phyloP scores from a whole-genome alignment of 805 yeast genomes.

The Candida awuae region DNA sequence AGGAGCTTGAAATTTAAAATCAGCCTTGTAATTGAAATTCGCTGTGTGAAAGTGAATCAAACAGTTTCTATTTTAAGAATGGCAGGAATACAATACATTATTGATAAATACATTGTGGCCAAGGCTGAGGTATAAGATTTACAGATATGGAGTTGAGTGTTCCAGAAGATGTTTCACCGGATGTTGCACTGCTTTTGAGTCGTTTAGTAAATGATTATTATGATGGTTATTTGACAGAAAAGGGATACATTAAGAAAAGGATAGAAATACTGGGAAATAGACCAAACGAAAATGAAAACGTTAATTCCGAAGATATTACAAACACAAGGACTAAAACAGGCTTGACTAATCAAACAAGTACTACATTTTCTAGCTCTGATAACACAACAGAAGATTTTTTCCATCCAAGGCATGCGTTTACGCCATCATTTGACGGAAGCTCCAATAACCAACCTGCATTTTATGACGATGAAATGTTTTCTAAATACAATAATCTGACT shows the following conservation, averaged over 20 bases:
- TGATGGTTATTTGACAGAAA: slow-evolving; percentile 67
- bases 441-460: slow-evolving; percentile 10
- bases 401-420: slow-evolving; percentile 1
- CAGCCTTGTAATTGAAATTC: too few species aligned
- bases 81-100: too few species aligned
- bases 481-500: slow-evolving; percentile 5
- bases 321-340: not conserved
- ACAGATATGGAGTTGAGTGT: slow-evolving; percentile 41
- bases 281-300: not conserved
- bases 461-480: slow-evolving; percentile 7
- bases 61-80: too few species aligned
- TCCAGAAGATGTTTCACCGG: slow-evolving; percentile 35
- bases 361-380: slow-evolving; percentile 2
- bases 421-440: slow-evolving; percentile 9
- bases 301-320: not conserved
- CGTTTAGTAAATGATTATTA: slow-evolving; percentile 43
- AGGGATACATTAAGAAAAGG: slow-evolving; percentile 61
- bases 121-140: too few species aligned
- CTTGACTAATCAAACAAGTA: not conserved
- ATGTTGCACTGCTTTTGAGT: slow-evolving; percentile 30
- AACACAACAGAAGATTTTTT: slow-evolving; percentile 4
- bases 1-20: too few species aligned
- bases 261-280: slow-evolving; percentile 26
- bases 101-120: too few species aligned
- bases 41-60: too few species aligned